Evolutionary conservation across 805 yeast species (phyloP).

Genomic region (Metschnikowia continentalis): DNA sequence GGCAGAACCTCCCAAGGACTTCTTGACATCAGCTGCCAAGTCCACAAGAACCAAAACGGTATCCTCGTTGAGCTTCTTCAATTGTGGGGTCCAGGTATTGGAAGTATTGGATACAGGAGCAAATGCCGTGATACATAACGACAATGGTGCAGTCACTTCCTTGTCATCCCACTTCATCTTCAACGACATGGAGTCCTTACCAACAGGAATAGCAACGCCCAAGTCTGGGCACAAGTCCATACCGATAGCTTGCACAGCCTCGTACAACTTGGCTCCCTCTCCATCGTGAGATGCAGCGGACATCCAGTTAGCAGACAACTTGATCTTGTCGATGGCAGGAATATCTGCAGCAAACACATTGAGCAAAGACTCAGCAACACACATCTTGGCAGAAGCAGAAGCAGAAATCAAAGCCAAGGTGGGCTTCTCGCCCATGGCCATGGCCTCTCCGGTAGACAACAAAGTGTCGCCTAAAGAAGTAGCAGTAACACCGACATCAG

Average conservation of each 20-base stretch:
- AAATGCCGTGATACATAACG: slow-evolving; percentile 87
- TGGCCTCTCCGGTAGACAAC: slow-evolving; percentile 86
- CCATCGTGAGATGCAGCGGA: slow-evolving; percentile 92
- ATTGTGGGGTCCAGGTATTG: slow-evolving; percentile 92
- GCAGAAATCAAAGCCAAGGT: slow-evolving; percentile 82
- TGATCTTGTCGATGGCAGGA: slow-evolving; percentile 65
- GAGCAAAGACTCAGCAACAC: slow-evolving; percentile 90
- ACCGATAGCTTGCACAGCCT: slow-evolving; percentile 96
- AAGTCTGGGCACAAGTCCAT: slow-evolving; percentile 89
- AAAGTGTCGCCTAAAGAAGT: slow-evolving; percentile 78
- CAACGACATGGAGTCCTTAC: slow-evolving; percentile 99
- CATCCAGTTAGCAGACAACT: slow-evolving; percentile 99
- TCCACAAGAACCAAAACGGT: slow-evolving; percentile 76
- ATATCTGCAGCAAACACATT: slow-evolving; percentile 90
- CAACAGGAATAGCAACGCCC: slow-evolving; percentile 92
- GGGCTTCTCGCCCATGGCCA: slow-evolving; percentile 97
- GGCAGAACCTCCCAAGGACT: slow-evolving; percentile 88
- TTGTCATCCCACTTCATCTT: slow-evolving; percentile 94
- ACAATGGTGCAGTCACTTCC: slow-evolving; percentile 93
- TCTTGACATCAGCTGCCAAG: slow-evolving; percentile 50
- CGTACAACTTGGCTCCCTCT: slow-evolving; percentile 91
- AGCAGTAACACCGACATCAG: slow-evolving; percentile 95
- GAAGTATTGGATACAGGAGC: slow-evolving; percentile 81
- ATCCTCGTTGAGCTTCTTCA: slow-evolving; percentile 47
- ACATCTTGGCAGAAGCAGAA: slow-evolving; percentile 88